Conservation (phyloP, 1,284 basidiomycete species). For the Malassezia brasiliensis region DNA sequence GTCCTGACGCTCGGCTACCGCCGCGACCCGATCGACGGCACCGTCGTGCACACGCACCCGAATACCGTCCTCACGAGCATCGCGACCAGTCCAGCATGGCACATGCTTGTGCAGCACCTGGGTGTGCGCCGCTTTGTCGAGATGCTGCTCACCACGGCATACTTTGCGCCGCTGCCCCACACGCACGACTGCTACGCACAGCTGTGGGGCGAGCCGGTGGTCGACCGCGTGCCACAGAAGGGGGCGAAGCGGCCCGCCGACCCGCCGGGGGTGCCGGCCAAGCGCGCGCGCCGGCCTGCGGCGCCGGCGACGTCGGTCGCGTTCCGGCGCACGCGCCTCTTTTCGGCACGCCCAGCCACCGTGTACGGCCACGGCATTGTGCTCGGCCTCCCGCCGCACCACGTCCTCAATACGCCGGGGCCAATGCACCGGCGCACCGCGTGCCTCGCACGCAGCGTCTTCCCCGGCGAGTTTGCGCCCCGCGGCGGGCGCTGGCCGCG, state of each 20-base stretch:
- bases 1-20: slow-evolving; percentile 62
- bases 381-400: not conserved
- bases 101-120: slow-evolving; percentile 57
- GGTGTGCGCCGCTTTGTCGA: slow-evolving; percentile 64
- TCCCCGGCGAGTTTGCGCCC: slow-evolving; percentile 1
- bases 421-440: not conserved
- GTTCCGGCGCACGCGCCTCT: not conserved
- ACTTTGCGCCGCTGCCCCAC: slow-evolving; percentile 61
- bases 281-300: not conserved
- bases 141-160: slow-evolving; percentile 61
- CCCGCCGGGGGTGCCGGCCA: not conserved
- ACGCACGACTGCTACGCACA: slow-evolving; percentile 69
- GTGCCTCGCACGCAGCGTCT: slow-evolving; percentile 7
- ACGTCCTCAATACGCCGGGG: not conserved
- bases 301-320: not conserved
- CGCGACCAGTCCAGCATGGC: slow-evolving; percentile 59
- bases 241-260: not conserved
- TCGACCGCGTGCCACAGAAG: slow-evolving; percentile 43
- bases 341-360: not conserved
- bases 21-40: slow-evolving; percentile 48
- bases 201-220: slow-evolving; percentile 61
- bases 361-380: slow-evolving; percentile 3
- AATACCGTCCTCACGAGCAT: slow-evolving; percentile 67
- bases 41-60: slow-evolving; percentile 57
- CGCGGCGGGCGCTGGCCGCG: slow-evolving; percentile 53